phyloP scores from a whole-genome alignment of 352 stramenopile species.

The Blastocystis sp. region DNA sequence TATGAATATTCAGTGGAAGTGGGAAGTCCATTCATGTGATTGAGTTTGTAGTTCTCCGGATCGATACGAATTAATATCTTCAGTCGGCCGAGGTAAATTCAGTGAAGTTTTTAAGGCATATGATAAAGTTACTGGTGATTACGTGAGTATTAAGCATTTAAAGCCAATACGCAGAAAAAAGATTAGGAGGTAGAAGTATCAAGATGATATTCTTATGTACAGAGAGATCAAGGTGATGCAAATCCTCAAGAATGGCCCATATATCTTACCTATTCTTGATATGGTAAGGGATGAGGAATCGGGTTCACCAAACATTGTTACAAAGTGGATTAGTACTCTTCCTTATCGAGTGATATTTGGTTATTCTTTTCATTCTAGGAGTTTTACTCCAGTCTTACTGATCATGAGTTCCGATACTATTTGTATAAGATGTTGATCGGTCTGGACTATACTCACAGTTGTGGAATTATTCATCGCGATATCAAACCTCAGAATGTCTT shows the following conservation, averaged over 20 bases:
- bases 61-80: conserved; percentile 95
- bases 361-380: conserved; percentile 90
- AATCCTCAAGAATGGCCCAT: conserved; percentile 92
- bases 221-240: conserved; percentile 97
- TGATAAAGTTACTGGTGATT: conserved; percentile 85
- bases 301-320: conserved; percentile 94
- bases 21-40: not conserved
- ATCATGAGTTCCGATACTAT: conserved; percentile 81
- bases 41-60: not conserved
- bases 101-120: conserved; percentile 93
- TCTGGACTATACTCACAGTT: conserved; percentile 95
- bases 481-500: conserved; percentile 98
- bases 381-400: conserved; percentile 3
- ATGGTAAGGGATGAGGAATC: conserved; percentile 92
- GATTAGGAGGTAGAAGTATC: conserved; percentile 78
- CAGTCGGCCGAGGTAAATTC: conserved; percentile 97
- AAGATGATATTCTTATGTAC: not conserved
- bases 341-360: conserved; percentile 80
- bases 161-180: conserved; percentile 99
- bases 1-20: not conserved
- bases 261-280: conserved; percentile 96
- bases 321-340: conserved; percentile 90
- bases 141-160: conserved; percentile 96
- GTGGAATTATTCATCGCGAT: conserved; percentile 98
- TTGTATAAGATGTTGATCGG: conserved; percentile 88